These are phyloP conservation scores for Phaeosphaeriaceae sp. DNA, from an alignment of 2,329 filamentous ascomycete genomes.

Conservation along the genomic window DNA sequence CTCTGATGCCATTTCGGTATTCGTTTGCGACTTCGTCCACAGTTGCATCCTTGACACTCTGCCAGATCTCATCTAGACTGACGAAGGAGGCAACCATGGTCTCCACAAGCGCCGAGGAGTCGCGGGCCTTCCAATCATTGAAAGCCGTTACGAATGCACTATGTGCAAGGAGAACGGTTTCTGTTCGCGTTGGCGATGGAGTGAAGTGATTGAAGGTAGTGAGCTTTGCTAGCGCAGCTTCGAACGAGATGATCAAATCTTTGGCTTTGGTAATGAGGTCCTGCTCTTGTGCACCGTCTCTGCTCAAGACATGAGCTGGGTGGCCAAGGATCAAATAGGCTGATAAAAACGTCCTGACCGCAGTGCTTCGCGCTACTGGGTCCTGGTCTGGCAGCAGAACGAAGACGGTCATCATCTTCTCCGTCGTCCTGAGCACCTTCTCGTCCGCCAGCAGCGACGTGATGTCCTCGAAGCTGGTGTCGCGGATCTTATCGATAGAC, in stretches of 20 bases:
- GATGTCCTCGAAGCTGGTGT: constrained; percentile 77
- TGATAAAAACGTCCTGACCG: constrained; percentile 78
- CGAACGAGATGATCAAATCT: constrained; percentile 79
- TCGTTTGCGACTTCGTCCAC: constrained; percentile 76
- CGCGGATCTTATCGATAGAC: constrained; percentile 73
- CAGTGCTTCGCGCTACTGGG: constrained; percentile 68
- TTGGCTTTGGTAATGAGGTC: constrained; percentile 80
- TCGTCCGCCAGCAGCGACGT: constrained; percentile 72
- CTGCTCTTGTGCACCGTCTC: constrained; percentile 73
- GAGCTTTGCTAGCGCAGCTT: constrained; percentile 73
- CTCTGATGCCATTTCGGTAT: constrained; percentile 81
- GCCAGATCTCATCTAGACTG: constrained; percentile 82
- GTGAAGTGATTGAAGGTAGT: constrained; percentile 72
- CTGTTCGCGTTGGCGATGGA: constrained; percentile 68
- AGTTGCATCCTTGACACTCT: constrained; percentile 80
- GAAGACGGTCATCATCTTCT: constrained; percentile 73
- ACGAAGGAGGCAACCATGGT: constrained; percentile 89
- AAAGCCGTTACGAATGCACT: constrained; percentile 80
- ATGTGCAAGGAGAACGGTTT: constrained; percentile 73
- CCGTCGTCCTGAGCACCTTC: constrained; percentile 70
- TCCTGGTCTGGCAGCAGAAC: constrained; percentile 68
- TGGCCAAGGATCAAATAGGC: constrained; percentile 83
- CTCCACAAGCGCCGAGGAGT: constrained; percentile 78
- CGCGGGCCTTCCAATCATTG: constrained; percentile 83
- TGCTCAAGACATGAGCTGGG: constrained; percentile 78